Evolutionary conservation across 352 stramenopile species (phyloP), one percentile per base, ranked within the genome.

Genomic region (Globisporangium cederbergense): DNA sequence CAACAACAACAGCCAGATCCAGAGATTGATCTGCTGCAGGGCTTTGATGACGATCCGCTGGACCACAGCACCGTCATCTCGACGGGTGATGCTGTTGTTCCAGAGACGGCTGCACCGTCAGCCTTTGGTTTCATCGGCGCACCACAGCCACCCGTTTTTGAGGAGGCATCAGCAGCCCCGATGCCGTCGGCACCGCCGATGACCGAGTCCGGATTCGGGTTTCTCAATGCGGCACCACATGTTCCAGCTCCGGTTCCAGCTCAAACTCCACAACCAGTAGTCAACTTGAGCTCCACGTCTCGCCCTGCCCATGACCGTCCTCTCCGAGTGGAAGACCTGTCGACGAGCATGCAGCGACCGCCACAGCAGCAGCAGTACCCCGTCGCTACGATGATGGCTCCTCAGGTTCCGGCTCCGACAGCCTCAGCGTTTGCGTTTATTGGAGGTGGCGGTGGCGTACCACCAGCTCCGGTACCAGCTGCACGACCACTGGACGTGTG

Each of bases 371-470:
- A 62, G n/a, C 8, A 36, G 11, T 62, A 45, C 14, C 22, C n/a
- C 10, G 20, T 47, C 14, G 59, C 66, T 28, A 61, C 64, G 14
- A 61, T 65, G 36, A 64, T 66, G 42, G 42, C 14, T 6, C 42
- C 42, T 56, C 50, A 42, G 34, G 28, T 14, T 13, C 28, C 28
- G 25, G 28, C 65, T 28, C 58, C 67, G 43, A 40, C 18, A 2
- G 50, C 66, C 0, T 89, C 81, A 11, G 81, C 76, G 20, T 91
- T 91, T 47, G 70, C 73, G 32, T 88, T 91, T 45, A 60, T 90
- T 18, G 60, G 54, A 11, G 66, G 63, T 36, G 54, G 55, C 32
- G 58, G 64, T 32, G 28, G 46, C 4, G n/a, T 58, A 10, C 32
- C 68, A 38, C 75, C 67, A 46, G 38, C 64, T 34, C n/a, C 40